These are phyloP conservation scores for Daldinia eschscholtzii DNA, from an alignment of 2,329 filamentous ascomycete genomes.

Conservation along the genomic window DNA sequence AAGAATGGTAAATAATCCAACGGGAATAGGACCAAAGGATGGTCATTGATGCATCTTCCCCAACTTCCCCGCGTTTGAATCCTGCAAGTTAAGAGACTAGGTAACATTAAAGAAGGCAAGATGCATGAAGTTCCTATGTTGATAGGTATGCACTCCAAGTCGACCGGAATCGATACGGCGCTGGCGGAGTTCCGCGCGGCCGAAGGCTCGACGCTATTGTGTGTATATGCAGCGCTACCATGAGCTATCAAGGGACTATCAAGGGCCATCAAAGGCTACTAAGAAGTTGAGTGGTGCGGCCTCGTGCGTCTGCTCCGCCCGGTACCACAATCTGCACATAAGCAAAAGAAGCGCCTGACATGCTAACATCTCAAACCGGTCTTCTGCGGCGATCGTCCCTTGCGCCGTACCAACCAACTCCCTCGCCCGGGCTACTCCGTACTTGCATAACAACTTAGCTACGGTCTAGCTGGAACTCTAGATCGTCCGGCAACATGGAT, in stretches of 20 bases:
- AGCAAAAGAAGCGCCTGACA: slow-evolving; percentile 36
- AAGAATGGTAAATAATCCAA: slow-evolving; percentile 10
- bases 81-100: slow-evolving; percentile 7
- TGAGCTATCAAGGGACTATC: background rate
- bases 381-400: slow-evolving; percentile 17
- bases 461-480: slow-evolving; percentile 32
- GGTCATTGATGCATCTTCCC: slow-evolving; percentile 15
- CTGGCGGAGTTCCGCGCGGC: slow-evolving; percentile 39
- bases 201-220: slow-evolving; percentile 38
- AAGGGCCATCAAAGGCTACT: too few species aligned
- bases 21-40: background rate
- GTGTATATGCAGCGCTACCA: slow-evolving; percentile 26
- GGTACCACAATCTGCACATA: slow-evolving; percentile 22
- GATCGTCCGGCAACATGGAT: slow-evolving; percentile 32
- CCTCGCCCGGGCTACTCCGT: slow-evolving; percentile 35
- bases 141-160: slow-evolving; percentile 9
- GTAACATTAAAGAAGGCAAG: background rate
- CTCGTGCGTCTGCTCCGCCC: slow-evolving; percentile 26
- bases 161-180: slow-evolving; percentile 17
- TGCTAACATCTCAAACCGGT: slow-evolving; percentile 6
- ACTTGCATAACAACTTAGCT: slow-evolving; percentile 15
- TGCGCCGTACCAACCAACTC: slow-evolving; percentile 18
- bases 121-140: background rate
- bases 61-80: slow-evolving; percentile 32
- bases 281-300: slow-evolving; percentile 25